Evolutionary conservation across 805 yeast species (phyloP).

Genomic region (Yamadazyma phyllophila): DNA sequence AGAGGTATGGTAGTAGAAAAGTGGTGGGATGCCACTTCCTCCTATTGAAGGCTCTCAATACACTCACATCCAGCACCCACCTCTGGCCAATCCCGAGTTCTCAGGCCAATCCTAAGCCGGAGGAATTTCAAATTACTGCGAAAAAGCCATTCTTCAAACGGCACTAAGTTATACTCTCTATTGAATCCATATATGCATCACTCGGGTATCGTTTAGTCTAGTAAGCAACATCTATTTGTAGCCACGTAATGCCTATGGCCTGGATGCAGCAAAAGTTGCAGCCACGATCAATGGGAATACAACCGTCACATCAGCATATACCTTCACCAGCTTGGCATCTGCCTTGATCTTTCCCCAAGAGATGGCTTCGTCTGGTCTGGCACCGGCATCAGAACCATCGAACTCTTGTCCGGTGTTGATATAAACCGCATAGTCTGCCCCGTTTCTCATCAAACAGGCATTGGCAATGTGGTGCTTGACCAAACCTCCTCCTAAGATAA

Average conservation of each 20-base stretch:
- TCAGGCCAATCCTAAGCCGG: no score
- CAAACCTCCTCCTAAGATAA: slow-evolving; percentile 93
- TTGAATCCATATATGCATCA: no score
- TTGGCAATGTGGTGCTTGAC: slow-evolving; percentile 96
- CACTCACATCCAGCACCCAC: no score
- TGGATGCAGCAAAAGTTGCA: slow-evolving; percentile 82
- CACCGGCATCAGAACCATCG: slow-evolving; percentile 99
- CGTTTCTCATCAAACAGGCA: slow-evolving; percentile 98
- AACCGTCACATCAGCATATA: slow-evolving; percentile 90
- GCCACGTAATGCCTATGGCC: slow-evolving; percentile 14
- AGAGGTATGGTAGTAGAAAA: not conserved
- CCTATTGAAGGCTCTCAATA: no score
- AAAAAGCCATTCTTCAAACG: no score
- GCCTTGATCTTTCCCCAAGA: slow-evolving; percentile 99
- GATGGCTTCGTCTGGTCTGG: slow-evolving; percentile 97
- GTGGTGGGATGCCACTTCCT: no score
- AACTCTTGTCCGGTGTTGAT: slow-evolving; percentile 98
- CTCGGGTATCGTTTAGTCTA: no score
- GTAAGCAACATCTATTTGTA: no score
- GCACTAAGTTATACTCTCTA: no score
- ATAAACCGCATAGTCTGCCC: slow-evolving; percentile 96
- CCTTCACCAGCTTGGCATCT: slow-evolving; percentile 87
- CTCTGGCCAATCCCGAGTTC: no score
- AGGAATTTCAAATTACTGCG: no score
- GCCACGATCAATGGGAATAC: slow-evolving; percentile 97